Conservation (phyloP, 805 yeast genomes). For the Lipomyces japonicus region DNA sequence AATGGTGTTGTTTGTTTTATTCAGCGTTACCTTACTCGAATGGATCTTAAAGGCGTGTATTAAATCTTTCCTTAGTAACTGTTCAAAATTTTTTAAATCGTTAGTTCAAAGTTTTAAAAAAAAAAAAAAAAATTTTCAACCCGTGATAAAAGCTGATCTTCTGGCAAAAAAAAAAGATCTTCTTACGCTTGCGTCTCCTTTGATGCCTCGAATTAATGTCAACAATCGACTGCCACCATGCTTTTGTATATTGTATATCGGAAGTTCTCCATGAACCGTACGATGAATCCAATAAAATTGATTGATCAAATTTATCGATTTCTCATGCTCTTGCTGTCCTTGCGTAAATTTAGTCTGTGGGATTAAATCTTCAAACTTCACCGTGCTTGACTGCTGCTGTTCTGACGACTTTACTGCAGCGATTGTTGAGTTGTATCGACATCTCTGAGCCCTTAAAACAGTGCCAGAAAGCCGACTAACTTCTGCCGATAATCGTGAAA, state of each 20-base stretch:
- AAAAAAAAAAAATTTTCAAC: too few relatives aligned
- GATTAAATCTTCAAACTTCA: background rate
- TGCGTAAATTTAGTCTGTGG: background rate
- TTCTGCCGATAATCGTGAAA: background rate
- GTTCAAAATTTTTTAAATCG: background rate
- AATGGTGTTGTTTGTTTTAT: background rate
- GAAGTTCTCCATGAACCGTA: constrained; percentile 8
- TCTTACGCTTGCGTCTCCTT: constrained; percentile 8
- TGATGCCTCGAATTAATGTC: constrained; percentile 3
- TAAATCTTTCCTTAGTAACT: constrained; percentile 5
- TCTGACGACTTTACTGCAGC: background rate
- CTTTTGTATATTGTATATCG: constrained; percentile 6
- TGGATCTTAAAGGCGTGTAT: constrained; percentile 1
- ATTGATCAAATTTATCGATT: background rate
- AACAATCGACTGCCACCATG: background rate
- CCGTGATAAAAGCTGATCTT: too few relatives aligned
- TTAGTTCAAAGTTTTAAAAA: too few relatives aligned
- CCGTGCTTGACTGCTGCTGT: background rate
- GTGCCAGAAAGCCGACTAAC: too few relatives aligned
- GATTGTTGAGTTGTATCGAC: background rate
- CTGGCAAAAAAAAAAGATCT: too few relatives aligned
- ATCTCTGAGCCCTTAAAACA: background rate
- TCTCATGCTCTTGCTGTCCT: background rate
- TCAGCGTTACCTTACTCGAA: background rate
- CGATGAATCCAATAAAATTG: constrained; percentile 7